Evolutionary conservation across 441 rosid genomes (phyloP).

Genomic region (Syzygium malaccense): DNA sequence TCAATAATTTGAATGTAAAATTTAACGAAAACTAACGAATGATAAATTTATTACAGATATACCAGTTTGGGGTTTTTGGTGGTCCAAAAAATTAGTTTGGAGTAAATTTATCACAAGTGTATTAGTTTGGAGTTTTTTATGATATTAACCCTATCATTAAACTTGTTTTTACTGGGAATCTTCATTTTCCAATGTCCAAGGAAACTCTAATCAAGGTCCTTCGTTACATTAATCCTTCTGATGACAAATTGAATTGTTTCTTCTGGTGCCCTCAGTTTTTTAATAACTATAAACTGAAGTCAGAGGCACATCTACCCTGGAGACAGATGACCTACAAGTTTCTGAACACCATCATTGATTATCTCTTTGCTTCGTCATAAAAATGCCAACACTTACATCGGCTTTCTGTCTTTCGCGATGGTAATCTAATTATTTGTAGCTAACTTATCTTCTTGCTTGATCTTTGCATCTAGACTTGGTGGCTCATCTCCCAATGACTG

Average conservation of each 20-base stretch:
- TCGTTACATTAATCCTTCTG: not conserved
- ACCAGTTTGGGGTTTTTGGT: no score
- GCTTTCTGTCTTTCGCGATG: slow-evolving; percentile 97
- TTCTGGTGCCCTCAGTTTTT: slow-evolving; percentile 84
- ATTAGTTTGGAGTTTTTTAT: no score
- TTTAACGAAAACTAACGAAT: no score
- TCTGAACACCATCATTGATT: slow-evolving; percentile 94
- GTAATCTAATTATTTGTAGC: slow-evolving; percentile 22
- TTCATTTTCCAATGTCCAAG: not conserved
- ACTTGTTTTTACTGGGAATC: not conserved
- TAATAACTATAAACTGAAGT: slow-evolving; percentile 90
- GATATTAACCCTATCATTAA: no score
- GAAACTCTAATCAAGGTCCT: not conserved
- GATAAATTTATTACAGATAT: no score
- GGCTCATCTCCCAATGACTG: not conserved
- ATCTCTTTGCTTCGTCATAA: slow-evolving; percentile 99
- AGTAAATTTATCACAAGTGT: no score
- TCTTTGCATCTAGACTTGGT: not conserved
- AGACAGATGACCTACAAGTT: slow-evolving; percentile 99
- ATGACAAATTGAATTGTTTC: not conserved
- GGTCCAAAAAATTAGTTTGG: no score
- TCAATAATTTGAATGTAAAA: no score
- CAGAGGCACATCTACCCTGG: slow-evolving; percentile 98
- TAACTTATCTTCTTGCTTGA: not conserved
- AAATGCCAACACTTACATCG: slow-evolving; percentile 92